Conservation (phyloP, 2,329 filamentous ascomycete genomes). For the Metarhizium album region DNA sequence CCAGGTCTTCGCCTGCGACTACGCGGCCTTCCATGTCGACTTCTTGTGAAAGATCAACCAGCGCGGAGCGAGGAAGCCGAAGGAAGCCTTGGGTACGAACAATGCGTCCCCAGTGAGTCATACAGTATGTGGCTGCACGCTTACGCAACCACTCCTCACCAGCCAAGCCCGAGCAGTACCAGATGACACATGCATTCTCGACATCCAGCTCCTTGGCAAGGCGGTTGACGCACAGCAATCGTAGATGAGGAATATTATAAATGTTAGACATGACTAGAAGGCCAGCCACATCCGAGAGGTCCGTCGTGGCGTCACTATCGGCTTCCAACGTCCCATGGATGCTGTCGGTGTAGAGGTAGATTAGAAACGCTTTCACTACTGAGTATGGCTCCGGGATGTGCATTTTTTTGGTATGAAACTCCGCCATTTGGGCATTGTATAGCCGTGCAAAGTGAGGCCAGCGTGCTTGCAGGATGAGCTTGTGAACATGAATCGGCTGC, state of each 20-base stretch:
- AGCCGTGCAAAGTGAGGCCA: conserved; percentile 95
- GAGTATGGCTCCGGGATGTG: conserved; percentile 95
- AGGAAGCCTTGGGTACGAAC: conserved; percentile 84
- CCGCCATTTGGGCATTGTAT: conserved; percentile 89
- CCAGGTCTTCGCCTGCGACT: conserved; percentile 74
- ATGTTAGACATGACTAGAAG: conserved; percentile 96
- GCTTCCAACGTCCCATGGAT: conserved; percentile 48
- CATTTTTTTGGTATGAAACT: conserved; percentile 95
- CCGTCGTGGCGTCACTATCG: conserved; percentile 61
- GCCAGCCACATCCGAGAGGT: conserved; percentile 79
- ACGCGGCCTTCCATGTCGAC: conserved; percentile 89
- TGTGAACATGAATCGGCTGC: conserved; percentile 84
- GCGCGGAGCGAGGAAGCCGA: conserved; percentile 61
- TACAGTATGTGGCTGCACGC: conserved; percentile 76
- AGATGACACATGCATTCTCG: conserved; percentile 88
- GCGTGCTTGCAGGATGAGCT: conserved; percentile 83
- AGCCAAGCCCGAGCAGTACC: conserved; percentile 85
- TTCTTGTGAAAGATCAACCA: conserved; percentile 88
- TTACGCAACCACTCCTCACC: conserved; percentile 90
- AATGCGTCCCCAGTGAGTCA: conserved; percentile 89
- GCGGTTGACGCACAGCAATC: conserved; percentile 82
- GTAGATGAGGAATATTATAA: conserved; percentile 91
- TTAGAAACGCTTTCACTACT: conserved; percentile 87
- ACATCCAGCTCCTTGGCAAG: conserved; percentile 86
- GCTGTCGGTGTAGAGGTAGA: conserved; percentile 93